Percentiles rank a stretch among this genome's conserved stretches.
These are phyloP conservation scores for Nakazawaea sp. DNA, from an alignment of 805 yeast genomes.

Conservation along the genomic window DNA sequence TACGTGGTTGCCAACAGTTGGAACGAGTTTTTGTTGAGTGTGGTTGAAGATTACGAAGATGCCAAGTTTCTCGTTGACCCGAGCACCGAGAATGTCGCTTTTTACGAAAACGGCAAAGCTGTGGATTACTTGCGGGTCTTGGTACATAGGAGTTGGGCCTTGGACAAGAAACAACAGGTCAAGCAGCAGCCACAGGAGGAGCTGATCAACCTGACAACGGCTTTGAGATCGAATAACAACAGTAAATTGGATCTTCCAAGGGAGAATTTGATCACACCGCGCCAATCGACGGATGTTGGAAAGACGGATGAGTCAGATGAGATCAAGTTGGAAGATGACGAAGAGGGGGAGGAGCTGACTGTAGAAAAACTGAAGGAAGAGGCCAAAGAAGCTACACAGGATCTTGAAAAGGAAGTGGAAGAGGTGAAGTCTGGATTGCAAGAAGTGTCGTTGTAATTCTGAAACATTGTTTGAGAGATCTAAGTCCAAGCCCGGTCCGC, in stretches of 20 bases:
- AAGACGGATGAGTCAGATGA: conserved; percentile 19
- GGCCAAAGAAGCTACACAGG: not conserved
- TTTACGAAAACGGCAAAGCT: conserved; percentile 25
- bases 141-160: conserved; percentile 50
- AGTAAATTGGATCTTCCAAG: conserved; percentile 20
- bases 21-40: conserved; percentile 78
- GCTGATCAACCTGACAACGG: conserved; percentile 9
- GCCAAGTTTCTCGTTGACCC: conserved; percentile 74
- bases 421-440: conserved; percentile 2
- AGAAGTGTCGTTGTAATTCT: no score
- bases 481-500: no score
- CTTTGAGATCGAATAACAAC: conserved; percentile 11
- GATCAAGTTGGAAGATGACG: conserved; percentile 26
- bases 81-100: conserved; percentile 50
- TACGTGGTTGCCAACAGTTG: conserved; percentile 81
- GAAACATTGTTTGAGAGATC: no score
- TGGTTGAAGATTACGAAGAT: conserved; percentile 81
- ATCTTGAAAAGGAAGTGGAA: conserved; percentile 5
- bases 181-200: conserved; percentile 4
- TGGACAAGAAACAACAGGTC: conserved; percentile 12
- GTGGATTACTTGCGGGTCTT: conserved; percentile 67
- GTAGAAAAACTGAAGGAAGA: conserved; percentile 3
- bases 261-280: conserved; percentile 26
- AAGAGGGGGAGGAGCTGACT: conserved; percentile 11
- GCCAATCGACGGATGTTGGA: conserved; percentile 12